Conservation (phyloP, 2,329 filamentous ascomycete genomes). For the Teratosphaeria destructans region DNA sequence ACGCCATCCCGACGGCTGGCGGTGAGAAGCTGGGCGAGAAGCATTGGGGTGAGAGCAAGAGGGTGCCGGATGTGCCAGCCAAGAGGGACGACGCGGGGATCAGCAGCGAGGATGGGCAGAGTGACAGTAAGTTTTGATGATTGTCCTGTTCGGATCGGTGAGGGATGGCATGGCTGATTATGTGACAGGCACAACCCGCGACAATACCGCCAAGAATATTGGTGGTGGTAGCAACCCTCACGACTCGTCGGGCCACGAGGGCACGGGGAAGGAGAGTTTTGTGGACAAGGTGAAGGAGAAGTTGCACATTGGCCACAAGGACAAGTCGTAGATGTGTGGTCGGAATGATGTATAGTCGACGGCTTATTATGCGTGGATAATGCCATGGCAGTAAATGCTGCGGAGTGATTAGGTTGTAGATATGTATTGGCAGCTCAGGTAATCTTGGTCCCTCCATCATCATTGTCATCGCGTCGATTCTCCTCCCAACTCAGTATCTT, state of each 20-base stretch:
- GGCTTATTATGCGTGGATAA: background rate
- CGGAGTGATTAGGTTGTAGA: background rate
- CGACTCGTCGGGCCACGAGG: background rate
- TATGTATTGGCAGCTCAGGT: background rate
- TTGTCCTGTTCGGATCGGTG: background rate
- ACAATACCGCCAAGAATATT: conserved; percentile 22
- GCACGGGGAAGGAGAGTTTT: conserved; percentile 15
- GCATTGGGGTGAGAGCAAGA: conserved; percentile 27
- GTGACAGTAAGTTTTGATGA: conserved; percentile 15
- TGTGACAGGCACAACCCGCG: conserved; percentile 11
- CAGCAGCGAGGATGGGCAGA: conserved; percentile 17
- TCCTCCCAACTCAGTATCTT: too few relatives aligned
- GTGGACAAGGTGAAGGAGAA: conserved; percentile 20
- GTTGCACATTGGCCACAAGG: conserved; percentile 13
- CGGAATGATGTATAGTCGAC: background rate
- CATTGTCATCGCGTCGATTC: background rate
- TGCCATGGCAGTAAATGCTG: background rate
- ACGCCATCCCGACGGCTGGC: conserved; percentile 24
- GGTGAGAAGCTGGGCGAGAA: conserved; percentile 22
- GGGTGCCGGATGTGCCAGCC: conserved; percentile 20
- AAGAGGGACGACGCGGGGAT: conserved; percentile 7
- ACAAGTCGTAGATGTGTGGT: background rate
- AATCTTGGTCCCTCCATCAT: background rate
- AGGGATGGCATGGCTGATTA: background rate
- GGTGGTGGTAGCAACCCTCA: conserved; percentile 8